A percentile compares a stretch with the other conserved stretches of the same genome.
Evolutionary conservation across 2,329 filamentous ascomycete species (phyloP).

Genomic region (Hypoxylon sp.): DNA sequence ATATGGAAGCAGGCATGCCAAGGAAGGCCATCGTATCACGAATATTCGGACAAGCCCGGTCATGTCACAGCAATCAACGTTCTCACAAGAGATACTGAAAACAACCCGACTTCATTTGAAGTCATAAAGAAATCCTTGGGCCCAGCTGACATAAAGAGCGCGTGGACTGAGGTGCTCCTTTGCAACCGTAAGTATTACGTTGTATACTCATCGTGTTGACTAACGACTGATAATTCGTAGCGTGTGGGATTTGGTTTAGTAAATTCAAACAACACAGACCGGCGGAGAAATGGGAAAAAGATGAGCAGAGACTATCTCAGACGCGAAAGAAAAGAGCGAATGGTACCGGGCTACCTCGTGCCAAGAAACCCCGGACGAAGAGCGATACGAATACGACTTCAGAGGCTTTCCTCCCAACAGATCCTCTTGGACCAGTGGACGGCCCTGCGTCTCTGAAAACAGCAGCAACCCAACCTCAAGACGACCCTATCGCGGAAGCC

Average conservation of each 20-base stretch:
- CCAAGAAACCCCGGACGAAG: constrained; percentile 65
- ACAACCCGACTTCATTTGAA: constrained; percentile 75
- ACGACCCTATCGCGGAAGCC: constrained; percentile 53
- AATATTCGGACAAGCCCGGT: constrained; percentile 79
- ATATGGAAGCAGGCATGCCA: constrained; percentile 84
- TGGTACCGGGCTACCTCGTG: constrained; percentile 57
- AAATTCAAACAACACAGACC: constrained; percentile 91
- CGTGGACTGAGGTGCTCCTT: constrained; percentile 79
- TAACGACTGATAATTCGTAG: constrained; percentile 57
- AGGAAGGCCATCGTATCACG: constrained; percentile 77
- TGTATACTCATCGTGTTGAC: constrained; percentile 3
- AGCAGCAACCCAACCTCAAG: constrained; percentile 51
- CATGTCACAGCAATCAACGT: constrained; percentile 81
- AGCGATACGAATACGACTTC: constrained; percentile 63
- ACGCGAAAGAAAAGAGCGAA: constrained; percentile 64
- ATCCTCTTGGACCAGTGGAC: constrained; percentile 64
- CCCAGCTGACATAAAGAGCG: constrained; percentile 71
- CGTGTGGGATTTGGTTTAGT: constrained; percentile 93
- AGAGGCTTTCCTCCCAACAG: constrained; percentile 67
- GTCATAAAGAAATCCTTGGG: constrained; percentile 81
- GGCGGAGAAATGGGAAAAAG: constrained; percentile 83
- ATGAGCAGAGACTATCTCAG: constrained; percentile 65
- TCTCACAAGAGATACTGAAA: constrained; percentile 71
- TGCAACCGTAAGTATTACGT: constrained; percentile 81
- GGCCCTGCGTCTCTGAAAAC: constrained; percentile 47